Evolutionary conservation across 2,329 filamentous ascomycete genomes (phyloP), one percentile per base, ranked within the genome.

Genomic region (Epichloe sp.): DNA sequence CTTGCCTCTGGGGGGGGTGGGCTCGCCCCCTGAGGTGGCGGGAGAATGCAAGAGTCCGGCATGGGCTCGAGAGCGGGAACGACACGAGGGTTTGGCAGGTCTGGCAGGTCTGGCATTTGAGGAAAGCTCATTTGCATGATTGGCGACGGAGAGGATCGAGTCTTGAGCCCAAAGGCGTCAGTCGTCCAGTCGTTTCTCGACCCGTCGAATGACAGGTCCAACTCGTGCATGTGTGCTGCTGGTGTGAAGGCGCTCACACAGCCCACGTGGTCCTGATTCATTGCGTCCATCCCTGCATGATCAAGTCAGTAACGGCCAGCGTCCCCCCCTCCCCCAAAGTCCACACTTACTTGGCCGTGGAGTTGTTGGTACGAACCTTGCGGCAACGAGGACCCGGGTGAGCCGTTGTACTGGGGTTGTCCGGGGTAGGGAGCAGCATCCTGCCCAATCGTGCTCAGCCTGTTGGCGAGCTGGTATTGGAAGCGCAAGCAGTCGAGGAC

Each of bases 401-500:
- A 31, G 15, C 17, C 31, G 37, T 48, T 43, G 37, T 49, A 51
- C 6, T 49, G 17, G 12, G 51, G 45, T 6, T 53, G 49, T n/a
- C 36, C 42, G 4, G 36, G 11, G 37, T 51, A 54, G 5, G 21
- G 51, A n/a, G 51, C 12, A 6, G 51, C 19, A 4, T 60, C 56
- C 5, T 55, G 55, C 41, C 57, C 56, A 0, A 56, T 46, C 10
- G 45, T 55, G 45, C 58, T 59, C 14, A 60, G 53, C 17, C 58
- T 56, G 19, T 58, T 52, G 14, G 60, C 40, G 11, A 62, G 40
- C 44, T 61, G 60, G 4, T 55, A 49, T 51, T 63, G 61, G 44
- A 62, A 58, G 11, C 53, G 56, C 15, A 62, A 44, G 42, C 57
- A 62, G 51, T 63, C 57, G 40, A 60, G 50, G 14, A 60, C 55